phyloP scores from a whole-genome alignment of 2,329 filamentous ascomycete genomes.

The Oidium heveae region DNA sequence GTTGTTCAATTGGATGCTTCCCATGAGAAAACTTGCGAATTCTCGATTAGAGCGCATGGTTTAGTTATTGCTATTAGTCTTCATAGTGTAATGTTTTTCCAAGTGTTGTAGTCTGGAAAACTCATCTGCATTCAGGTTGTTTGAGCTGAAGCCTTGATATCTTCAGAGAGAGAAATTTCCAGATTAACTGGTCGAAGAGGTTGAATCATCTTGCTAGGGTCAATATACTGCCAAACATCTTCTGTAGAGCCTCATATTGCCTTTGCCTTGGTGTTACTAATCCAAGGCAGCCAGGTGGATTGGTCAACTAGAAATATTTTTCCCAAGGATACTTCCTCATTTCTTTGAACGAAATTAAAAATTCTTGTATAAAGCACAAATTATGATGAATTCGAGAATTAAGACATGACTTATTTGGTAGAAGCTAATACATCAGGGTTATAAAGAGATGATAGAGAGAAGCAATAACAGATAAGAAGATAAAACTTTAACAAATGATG shows the following conservation, averaged over 20 bases:
- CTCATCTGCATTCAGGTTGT: neutral
- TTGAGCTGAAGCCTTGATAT: neutral
- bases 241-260: neutral
- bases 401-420: too few species aligned
- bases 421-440: too few species aligned
- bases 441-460: too few species aligned
- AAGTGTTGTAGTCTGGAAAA: neutral
- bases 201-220: neutral
- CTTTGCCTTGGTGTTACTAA: neutral
- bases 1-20: neutral
- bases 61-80: neutral
- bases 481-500: too few species aligned
- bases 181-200: neutral
- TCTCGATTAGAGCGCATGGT: neutral
- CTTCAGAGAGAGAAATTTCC: neutral
- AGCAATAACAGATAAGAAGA: too few species aligned
- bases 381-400: too few species aligned
- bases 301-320: neutral
- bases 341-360: neutral
- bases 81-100: neutral
- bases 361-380: too few species aligned
- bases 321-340: neutral
- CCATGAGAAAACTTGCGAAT: neutral
- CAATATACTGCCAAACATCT: neutral
- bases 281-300: neutral